phyloP scores from a whole-genome alignment of 805 yeast species.

The Saccharomycopsis selenospora region DNA sequence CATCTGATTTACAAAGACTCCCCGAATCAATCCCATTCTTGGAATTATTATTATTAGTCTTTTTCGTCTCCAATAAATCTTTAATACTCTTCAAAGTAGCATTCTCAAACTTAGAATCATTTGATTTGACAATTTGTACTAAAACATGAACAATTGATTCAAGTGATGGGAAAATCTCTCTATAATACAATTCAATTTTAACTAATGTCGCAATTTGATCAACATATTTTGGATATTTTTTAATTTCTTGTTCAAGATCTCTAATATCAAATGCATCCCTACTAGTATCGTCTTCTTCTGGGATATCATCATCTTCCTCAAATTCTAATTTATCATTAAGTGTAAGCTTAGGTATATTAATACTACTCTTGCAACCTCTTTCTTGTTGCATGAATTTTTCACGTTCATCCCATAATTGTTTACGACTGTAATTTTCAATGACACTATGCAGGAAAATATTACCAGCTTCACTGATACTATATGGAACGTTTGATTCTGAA shows the following conservation, averaged over 20 bases:
- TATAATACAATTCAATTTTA: slow-evolving; percentile 57
- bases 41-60: background rate
- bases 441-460: slow-evolving; percentile 55
- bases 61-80: slow-evolving; percentile 32
- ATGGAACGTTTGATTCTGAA: slow-evolving; percentile 46
- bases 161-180: slow-evolving; percentile 43
- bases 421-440: slow-evolving; percentile 56
- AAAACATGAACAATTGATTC: slow-evolving; percentile 59
- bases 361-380: slow-evolving; percentile 44
- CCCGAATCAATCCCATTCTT: background rate
- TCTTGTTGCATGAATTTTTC: slow-evolving; percentile 68
- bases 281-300: slow-evolving; percentile 22
- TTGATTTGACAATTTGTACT: slow-evolving; percentile 51
- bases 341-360: slow-evolving; percentile 18
- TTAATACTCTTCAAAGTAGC: slow-evolving; percentile 27
- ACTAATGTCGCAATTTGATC: slow-evolving; percentile 37
- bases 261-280: slow-evolving; percentile 28
- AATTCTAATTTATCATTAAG: slow-evolving; percentile 13
- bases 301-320: slow-evolving; percentile 26
- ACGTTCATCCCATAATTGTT: slow-evolving; percentile 67
- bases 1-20: background rate
- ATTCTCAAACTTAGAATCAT: slow-evolving; percentile 24
- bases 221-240: slow-evolving; percentile 31
- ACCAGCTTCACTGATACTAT: slow-evolving; percentile 74
- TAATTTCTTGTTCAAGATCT: slow-evolving; percentile 26